Base-by-base conservation (phyloP, 306 rosid species). In the Betula pendula region DNA sequence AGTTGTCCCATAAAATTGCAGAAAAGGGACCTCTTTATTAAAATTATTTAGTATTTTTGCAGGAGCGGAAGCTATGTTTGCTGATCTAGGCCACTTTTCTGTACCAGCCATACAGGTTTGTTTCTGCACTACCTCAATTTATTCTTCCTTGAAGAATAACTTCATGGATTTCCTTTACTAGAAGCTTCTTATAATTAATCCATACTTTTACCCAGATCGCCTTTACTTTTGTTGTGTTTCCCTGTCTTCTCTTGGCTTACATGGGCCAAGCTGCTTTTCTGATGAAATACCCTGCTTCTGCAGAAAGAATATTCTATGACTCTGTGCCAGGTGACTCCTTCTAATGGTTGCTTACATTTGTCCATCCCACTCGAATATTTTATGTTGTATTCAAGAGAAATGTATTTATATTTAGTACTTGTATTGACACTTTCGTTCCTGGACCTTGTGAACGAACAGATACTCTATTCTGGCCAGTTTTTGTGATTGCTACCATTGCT, bases 61-160 rank as follows among this genome's bases (percentile, higher is more conserved):
- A 95, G 97, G 98, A 70, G 92, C 97, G 43, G 98, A 95, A 87
- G 98, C 96, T 56, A 95, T 95, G 98, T 95, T 95, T 88, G 97
- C 97, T 66, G 98, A 95, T 88, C 88, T 95, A 31, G 97, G 99
- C 70, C 97, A 92, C 87, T 95, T 95, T 81, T 81, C 93, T 75
- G 96, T 95, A 78, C 89, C 68, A 15, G 80, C 99, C 76, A 92
- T 92, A 83, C 97, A 95, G 97, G 99, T 92, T 75, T 63, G 75
- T 27, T 48, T 47, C 65, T 24, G 24, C 60, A 25, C 14, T 25
- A 47, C 73, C 77, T 70, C 67, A 59, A 55, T 43, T 48, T 81
- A 48, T 79, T 73, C 71, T 63, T 71, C 68, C 73, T 10, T 52
- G 56, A 60, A 69, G 71, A 31, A 38, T 49, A 31, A 62, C 24